Percentiles rank a stretch among this genome's conserved stretches.
Conservation (phyloP, 306 rosid species). For the Pterocarpus santalinus region DNA sequence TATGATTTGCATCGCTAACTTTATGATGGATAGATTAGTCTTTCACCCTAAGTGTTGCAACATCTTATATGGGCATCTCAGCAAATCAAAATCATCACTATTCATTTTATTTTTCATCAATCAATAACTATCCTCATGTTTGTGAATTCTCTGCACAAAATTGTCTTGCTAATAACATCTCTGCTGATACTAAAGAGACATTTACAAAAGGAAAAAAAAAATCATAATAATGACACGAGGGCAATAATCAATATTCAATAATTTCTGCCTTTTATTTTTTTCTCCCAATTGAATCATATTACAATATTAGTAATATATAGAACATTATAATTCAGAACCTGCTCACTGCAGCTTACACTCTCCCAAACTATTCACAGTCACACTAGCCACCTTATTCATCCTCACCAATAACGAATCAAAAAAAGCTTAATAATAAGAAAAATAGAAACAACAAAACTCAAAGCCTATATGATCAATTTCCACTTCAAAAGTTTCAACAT, state of each 20-base stretch:
- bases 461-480: neutral
- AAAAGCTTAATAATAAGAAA: neutral
- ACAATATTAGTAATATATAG: neutral
- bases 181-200: neutral
- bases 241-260: neutral
- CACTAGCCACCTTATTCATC: neutral
- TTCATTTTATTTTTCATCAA: too few species aligned
- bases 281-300: neutral
- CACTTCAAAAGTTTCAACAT: constrained; percentile 4
- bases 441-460: neutral
- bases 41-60: too few species aligned
- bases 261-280: too few species aligned
- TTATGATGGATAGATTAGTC: too few species aligned
- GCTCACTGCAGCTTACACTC: neutral
- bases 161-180: neutral
- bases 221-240: neutral
- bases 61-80: too few species aligned
- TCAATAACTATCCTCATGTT: neutral
- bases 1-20: too few species aligned
- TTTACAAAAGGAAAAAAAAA: neutral
- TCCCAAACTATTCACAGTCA: neutral
- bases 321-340: neutral
- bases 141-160: neutral
- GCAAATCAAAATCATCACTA: neutral
- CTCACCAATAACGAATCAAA: neutral